Evolutionary conservation across 169 alveolate species (phyloP).

Genomic region (Babesia sp.): DNA sequence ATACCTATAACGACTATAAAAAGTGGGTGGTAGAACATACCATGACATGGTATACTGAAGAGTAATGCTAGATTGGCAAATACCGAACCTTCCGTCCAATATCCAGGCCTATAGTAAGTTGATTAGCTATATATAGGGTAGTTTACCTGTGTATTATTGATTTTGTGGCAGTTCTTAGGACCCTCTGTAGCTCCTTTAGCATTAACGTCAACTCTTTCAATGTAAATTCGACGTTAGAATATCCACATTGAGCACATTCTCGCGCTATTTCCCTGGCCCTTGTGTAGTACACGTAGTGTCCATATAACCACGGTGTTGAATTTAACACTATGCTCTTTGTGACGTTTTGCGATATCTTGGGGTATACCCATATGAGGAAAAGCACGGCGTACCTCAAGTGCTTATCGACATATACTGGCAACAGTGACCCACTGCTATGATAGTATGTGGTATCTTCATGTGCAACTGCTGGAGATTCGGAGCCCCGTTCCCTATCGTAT

Average conservation of each 20-base stretch:
- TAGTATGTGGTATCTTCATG: background rate
- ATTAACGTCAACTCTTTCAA: slow-evolving; percentile 43
- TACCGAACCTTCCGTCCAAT: slow-evolving; percentile 56
- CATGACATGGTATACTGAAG: slow-evolving; percentile 63
- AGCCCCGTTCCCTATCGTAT: background rate
- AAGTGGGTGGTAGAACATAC: slow-evolving; percentile 3
- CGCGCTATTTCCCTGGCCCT: slow-evolving; percentile 16
- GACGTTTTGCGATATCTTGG: slow-evolving; percentile 47
- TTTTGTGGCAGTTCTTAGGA: background rate
- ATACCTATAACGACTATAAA: background rate
- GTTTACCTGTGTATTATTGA: slow-evolving; percentile 12
- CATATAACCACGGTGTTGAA: slow-evolving; percentile 54
- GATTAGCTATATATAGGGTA: background rate
- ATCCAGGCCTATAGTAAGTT: slow-evolving; percentile 10
- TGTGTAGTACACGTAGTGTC: slow-evolving; percentile 23
- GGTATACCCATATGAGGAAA: slow-evolving; percentile 55
- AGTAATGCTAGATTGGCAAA: slow-evolving; percentile 51
- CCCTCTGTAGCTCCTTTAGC: slow-evolving; percentile 33
- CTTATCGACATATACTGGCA: slow-evolving; percentile 28
- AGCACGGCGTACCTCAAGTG: slow-evolving; percentile 55
- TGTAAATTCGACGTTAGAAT: slow-evolving; percentile 34
- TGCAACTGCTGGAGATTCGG: background rate
- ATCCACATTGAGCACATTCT: slow-evolving; percentile 47
- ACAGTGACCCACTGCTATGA: slow-evolving; percentile 16
- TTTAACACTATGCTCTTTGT: slow-evolving; percentile 32